A percentile compares a stretch with the other conserved stretches of the same genome.
Conservation (phyloP, 2,329 filamentous ascomycete species). For the Trichophyton mentagrophytes region DNA sequence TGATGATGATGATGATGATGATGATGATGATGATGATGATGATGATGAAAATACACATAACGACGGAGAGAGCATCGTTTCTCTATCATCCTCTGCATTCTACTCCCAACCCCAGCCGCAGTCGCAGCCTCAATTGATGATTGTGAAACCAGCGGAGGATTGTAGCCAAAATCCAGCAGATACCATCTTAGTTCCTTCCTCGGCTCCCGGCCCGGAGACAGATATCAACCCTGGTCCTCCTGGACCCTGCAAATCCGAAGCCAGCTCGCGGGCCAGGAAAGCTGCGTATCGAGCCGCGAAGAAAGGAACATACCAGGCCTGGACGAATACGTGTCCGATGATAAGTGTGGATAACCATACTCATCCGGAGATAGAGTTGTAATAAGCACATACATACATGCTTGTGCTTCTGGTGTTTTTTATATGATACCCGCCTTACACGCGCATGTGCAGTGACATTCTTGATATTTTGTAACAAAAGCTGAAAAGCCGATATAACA, state of each 20-base stretch:
- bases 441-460: background rate
- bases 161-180: background rate
- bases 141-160: background rate
- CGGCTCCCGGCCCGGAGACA: conserved; percentile 4
- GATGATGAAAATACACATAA: background rate
- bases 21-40: background rate
- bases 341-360: conserved; percentile 35
- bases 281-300: conserved; percentile 31
- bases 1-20: background rate
- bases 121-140: background rate
- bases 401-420: background rate
- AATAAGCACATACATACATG: background rate
- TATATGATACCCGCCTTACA: background rate
- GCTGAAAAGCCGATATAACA: background rate
- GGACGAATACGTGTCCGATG: conserved; percentile 28
- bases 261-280: background rate
- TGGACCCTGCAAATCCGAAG: background rate
- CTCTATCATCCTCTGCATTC: conserved; percentile 20
- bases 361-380: conserved; percentile 32
- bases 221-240: background rate
- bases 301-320: conserved; percentile 32
- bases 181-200: background rate
- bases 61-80: conserved; percentile 12
- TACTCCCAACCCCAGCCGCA: conserved; percentile 10
- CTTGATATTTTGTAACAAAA: too few species aligned